phyloP scores from a whole-genome alignment of 2,329 filamentous ascomycete species.

The Calonectria pauciramosa region DNA sequence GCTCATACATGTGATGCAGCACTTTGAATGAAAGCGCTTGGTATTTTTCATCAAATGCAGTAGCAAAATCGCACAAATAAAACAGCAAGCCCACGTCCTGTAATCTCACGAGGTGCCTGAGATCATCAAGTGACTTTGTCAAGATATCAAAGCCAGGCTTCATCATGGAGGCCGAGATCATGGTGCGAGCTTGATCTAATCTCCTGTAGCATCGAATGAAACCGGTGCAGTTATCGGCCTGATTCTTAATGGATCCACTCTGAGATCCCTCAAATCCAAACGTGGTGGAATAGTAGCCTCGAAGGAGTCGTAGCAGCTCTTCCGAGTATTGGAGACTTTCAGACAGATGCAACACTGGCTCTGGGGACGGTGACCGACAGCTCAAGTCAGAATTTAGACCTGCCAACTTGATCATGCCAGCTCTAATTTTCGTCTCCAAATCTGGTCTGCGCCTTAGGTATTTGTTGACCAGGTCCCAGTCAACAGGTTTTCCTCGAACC shows the following conservation, averaged over 20 bases:
- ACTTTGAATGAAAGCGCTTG: not conserved
- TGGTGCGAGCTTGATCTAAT: not conserved
- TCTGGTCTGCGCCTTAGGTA: slow-evolving; percentile 4
- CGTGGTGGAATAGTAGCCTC: not conserved
- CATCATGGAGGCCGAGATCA: not conserved
- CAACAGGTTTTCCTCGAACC: not conserved
- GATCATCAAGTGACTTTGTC: not conserved
- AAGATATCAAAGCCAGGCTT: not conserved
- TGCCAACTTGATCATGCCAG: not conserved
- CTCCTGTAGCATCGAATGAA: not conserved
- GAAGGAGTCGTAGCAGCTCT: not conserved
- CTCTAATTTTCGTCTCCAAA: not conserved
- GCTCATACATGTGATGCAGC: not conserved
- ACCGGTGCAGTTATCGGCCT: no score
- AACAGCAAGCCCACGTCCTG: not conserved
- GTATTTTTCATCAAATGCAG: not conserved
- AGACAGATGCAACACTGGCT: not conserved
- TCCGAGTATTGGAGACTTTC: not conserved
- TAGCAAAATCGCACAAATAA: not conserved
- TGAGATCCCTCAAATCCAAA: not conserved
- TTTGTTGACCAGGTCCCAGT: slow-evolving; percentile 1
- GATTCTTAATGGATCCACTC: not conserved
- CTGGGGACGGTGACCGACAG: not conserved
- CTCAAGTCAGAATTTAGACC: not conserved
- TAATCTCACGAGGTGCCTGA: not conserved